Evolutionary conservation across 192 early-diverging fungal species (phyloP), one percentile per base, ranked within the genome.

Genomic region (Coemansia sp.): DNA sequence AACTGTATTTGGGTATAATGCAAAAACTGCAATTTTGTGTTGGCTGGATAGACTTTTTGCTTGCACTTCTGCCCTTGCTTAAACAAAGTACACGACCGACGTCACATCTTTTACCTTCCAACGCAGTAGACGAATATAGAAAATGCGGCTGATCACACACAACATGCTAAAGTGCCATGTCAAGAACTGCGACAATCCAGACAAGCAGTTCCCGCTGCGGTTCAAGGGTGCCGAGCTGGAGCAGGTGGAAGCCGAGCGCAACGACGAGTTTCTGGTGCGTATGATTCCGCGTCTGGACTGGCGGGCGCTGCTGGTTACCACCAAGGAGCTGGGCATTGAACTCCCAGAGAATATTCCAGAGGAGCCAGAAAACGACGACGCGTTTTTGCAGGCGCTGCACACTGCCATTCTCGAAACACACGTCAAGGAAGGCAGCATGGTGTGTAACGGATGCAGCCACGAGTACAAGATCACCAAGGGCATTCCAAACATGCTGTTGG

Each of bases 121-220:
- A 9, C 48, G 17, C 16, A 45, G 41, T 45, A 45, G 41, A n/a
- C 41, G 9, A 45, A 45, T 45, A 12, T 12, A 45, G 48, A 60
- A 19, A 61, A 91, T 90, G 87, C 88, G 96, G 82, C 90, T 98
- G 65, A 88, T 98, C 43, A 96, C 94, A 35, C 97, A 98, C 85
- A 98, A 98, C 79, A 93, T 98, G 93, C 87, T 98, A 57, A 92
- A 94, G 84, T 98, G 97, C 89, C 93, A 96, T 72, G 97, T 92
- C 72, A 96, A 94, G 79, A 88, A 88, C 81, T 98, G 97, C 85
- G 87, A 85, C n/a, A 69, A 84, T 48, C 82, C 82, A 0, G 84
- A 82, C 64, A 88, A 90, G 72, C 93, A 91, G 83, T 98, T 92
- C 66, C 97, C 97, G n/a, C 86, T 98, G 17, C 82, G 85, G 45